These are phyloP conservation scores for Aspergillus eucalypticola DNA, from an alignment of 2,329 filamentous ascomycete species.

Conservation along the genomic window DNA sequence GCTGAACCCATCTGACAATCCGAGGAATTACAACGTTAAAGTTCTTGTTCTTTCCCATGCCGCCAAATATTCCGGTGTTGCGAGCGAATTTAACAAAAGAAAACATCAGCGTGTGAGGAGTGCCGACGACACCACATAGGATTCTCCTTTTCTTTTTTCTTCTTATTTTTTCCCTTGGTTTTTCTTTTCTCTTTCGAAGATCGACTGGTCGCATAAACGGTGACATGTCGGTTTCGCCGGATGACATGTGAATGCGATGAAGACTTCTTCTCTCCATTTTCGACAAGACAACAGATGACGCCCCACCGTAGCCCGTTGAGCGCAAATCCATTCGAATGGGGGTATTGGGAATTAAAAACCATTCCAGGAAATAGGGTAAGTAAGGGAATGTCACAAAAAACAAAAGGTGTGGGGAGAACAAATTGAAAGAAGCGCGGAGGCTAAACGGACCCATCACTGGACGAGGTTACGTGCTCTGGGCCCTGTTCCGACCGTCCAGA, in stretches of 20 bases:
- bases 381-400: conserved; percentile 25
- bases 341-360: conserved; percentile 27
- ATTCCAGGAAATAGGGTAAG: conserved; percentile 36
- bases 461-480: conserved; percentile 19
- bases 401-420: conserved; percentile 15
- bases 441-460: conserved; percentile 21
- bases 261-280: conserved; percentile 30
- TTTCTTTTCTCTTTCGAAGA: conserved; percentile 13
- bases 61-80: conserved; percentile 44
- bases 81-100: conserved; percentile 42
- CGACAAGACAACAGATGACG: conserved; percentile 38
- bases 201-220: conserved; percentile 38
- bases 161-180: conserved; percentile 8
- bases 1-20: conserved; percentile 46
- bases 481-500: conserved; percentile 20
- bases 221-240: conserved; percentile 38
- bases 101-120: conserved; percentile 42
- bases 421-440: conserved; percentile 18
- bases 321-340: conserved; percentile 33
- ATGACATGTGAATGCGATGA: conserved; percentile 38
- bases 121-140: conserved; percentile 32
- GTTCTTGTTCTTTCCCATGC: conserved; percentile 40
- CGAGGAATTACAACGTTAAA: conserved; percentile 48
- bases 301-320: conserved; percentile 39
- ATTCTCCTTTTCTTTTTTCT: conserved; percentile 23